phyloP scores from a whole-genome alignment of 108 stramenopile species.

The Thalassiosira profunda region DNA sequence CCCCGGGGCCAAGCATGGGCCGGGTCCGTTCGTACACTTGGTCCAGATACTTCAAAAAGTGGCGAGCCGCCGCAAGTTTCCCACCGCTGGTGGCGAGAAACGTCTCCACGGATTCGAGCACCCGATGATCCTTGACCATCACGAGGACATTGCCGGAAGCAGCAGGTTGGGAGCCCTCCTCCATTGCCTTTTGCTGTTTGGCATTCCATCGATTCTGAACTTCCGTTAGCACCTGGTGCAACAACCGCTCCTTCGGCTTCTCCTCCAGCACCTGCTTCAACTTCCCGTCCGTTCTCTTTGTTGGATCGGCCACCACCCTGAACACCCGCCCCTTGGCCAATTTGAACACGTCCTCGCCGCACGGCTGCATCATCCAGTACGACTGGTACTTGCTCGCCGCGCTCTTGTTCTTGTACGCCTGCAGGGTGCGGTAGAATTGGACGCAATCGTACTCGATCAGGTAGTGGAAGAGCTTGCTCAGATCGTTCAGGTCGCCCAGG shows the following conservation, averaged over 20 bases:
- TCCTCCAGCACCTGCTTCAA: slow-evolving; percentile 85
- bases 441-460: slow-evolving; percentile 95
- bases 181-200: slow-evolving; percentile 10
- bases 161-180: slow-evolving; percentile 6
- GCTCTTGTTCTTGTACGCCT: slow-evolving; percentile 74
- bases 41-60: slow-evolving; percentile 74
- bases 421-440: slow-evolving; percentile 86
- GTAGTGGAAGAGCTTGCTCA: slow-evolving; percentile 92
- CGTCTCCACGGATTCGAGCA: slow-evolving; percentile 66
- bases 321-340: slow-evolving; percentile 93
- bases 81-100: slow-evolving; percentile 68
- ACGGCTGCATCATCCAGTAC: slow-evolving; percentile 90
- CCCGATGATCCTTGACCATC: slow-evolving; percentile 92
- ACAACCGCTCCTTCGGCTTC: slow-evolving; percentile 93
- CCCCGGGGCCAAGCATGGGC: slow-evolving; percentile 46
- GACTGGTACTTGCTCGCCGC: slow-evolving; percentile 70
- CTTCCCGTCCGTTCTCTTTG: slow-evolving; percentile 47
- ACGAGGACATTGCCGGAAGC: slow-evolving; percentile 66
- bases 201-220: slow-evolving; percentile 59
- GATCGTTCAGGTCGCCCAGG: slow-evolving; percentile 83
- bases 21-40: slow-evolving; percentile 68
- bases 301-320: slow-evolving; percentile 52
- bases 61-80: slow-evolving; percentile 49
- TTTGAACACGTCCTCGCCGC: slow-evolving; percentile 90
- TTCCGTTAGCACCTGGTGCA: slow-evolving; percentile 87